Evolutionary conservation across 2,329 filamentous ascomycete species (phyloP).

Genomic region (Dothideomycetidae sp.): DNA sequence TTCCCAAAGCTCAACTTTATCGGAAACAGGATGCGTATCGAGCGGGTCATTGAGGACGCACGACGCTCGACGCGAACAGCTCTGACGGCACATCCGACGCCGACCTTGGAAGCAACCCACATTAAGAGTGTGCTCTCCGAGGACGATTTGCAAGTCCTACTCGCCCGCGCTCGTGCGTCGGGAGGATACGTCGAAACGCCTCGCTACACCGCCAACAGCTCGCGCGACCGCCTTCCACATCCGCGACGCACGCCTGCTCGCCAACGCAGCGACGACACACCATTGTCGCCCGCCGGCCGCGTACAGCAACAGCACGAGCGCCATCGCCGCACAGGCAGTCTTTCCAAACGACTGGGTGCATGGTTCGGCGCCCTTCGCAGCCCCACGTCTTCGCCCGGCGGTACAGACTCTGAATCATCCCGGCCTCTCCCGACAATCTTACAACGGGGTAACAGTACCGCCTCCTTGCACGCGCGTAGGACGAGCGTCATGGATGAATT

Average conservation of each 20-base stretch:
- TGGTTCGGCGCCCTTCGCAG: constrained; percentile 1
- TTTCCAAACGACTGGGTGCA: constrained; percentile 4
- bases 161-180: constrained; percentile 22
- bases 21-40: constrained; percentile 70
- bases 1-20: constrained; percentile 91
- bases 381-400: not conserved
- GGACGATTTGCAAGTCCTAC: constrained; percentile 31
- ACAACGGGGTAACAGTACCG: constrained; percentile 2
- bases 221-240: not conserved
- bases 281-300: not conserved
- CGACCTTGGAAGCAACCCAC: constrained; percentile 11
- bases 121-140: constrained; percentile 29
- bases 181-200: constrained; percentile 17
- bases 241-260: not conserved
- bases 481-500: constrained; percentile 30
- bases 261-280: not conserved
- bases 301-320: not conserved
- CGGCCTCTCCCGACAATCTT: constrained; percentile 15
- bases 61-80: constrained; percentile 28
- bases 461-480: constrained; percentile 12
- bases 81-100: constrained; percentile 20
- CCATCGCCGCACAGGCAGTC: constrained; percentile 11
- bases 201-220: constrained; percentile 2
- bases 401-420: not conserved
- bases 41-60: constrained; percentile 50